phyloP scores from a whole-genome alignment of 345 rosid genomes.

The Chamaenerion angustifolium region DNA sequence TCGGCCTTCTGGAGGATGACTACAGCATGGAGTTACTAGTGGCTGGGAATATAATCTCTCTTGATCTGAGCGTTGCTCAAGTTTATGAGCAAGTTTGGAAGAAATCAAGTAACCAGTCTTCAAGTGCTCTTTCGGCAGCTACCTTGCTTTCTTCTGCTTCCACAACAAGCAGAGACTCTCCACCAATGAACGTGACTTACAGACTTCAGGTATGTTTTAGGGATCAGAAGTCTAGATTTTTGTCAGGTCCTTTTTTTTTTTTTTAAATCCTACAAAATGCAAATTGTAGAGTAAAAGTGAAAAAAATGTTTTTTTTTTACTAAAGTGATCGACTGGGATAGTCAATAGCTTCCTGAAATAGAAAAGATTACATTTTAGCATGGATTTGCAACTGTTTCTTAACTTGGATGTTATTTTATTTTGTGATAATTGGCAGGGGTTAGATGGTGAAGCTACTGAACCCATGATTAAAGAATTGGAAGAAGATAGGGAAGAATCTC shows the following conservation, averaged over 20 bases:
- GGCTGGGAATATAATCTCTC: constrained; percentile 94
- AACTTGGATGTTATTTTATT: too few relatives aligned
- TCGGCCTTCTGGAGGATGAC: constrained; percentile 91
- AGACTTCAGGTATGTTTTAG: constrained; percentile 75
- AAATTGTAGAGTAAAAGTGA: background rate
- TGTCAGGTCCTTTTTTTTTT: background rate
- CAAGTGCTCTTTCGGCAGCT: constrained; percentile 42
- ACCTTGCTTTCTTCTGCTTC: constrained; percentile 48
- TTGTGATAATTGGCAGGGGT: constrained; percentile 39
- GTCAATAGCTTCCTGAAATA: background rate
- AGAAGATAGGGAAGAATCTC: constrained; percentile 97
- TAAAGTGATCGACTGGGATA: too few relatives aligned
- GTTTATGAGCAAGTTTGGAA: constrained; percentile 99
- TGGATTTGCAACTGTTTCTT: constrained; percentile 1
- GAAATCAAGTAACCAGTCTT: constrained; percentile 70
- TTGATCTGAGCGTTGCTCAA: constrained; percentile 91
- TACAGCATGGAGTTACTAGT: constrained; percentile 92
- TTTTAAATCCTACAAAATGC: background rate
- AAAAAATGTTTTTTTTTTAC: background rate
- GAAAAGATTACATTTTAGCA: background rate
- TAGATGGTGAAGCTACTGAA: constrained; percentile 99
- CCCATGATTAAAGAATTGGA: constrained; percentile 99
- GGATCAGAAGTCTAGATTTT: background rate
- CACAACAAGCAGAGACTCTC: constrained; percentile 54
- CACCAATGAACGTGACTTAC: constrained; percentile 94